Base-by-base conservation (phyloP, 1,284 basidiomycete species). In the Apiotrichum domesticum region DNA sequence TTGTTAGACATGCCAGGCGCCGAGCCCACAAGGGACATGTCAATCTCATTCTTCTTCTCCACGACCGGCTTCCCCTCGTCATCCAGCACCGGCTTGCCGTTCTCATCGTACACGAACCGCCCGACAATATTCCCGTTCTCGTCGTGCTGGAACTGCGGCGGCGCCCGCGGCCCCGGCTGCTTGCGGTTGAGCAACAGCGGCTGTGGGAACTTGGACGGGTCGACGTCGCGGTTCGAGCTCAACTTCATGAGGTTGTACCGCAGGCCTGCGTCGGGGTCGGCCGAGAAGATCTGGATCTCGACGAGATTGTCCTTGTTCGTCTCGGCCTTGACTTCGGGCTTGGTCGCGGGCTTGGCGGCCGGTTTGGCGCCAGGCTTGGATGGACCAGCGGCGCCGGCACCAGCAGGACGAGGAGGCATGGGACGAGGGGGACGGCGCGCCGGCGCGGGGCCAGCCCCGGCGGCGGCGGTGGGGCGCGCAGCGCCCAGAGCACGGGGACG, bases 231-330 rank as follows among this genome's bases (percentile, higher is more conserved):
- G 21, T 37, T 39, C 44, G 58, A 54, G 53, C 71, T 72, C 29
- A 75, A 33, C 51, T 67, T 63, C 70, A 74, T 73, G 9, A 75
- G 42, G 47, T 71, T 74, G 66, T 61, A 72, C 32, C 73, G 65
- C 43, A 64, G 55, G 0, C 63, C 65, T 2, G 52, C 41, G 47
- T 51, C 52, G 7, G 56, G 53, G 15, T 53, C 54, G 9, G 56
- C 56, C 4, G 72, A 74, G 57, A 65, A 63, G 41, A 75, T 72
- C 58, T 70, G 70, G 58, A 73, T 65, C 53, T 70, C 68, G 42
- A 64, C 58, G 32, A 71, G 48, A 29, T 67, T 39, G 45, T 34
- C 51, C 48, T 39, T 45, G 32, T 45, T 50, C 7, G 56, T 7
- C 14, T 52, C 47, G 33, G 46, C 32, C 37, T 61, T 39, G n/a